phyloP scores from a whole-genome alignment of 1,139 yeast species.

The Diutina ranongensis region DNA sequence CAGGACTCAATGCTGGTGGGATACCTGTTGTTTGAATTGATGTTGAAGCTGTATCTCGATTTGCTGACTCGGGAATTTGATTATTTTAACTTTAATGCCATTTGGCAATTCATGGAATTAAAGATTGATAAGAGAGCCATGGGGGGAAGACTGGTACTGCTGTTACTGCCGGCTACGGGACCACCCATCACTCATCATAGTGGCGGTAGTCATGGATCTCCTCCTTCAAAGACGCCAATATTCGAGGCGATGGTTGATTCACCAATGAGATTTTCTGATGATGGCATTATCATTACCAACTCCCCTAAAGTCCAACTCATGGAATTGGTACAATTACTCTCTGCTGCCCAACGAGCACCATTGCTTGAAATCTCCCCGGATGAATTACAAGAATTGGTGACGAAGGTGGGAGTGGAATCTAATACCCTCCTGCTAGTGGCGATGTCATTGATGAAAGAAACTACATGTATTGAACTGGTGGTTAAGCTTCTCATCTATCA shows the following conservation, averaged over 20 bases:
- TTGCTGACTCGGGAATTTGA: constrained; percentile 4
- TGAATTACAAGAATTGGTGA: neutral
- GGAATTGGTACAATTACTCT: neutral
- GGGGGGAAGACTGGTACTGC: neutral
- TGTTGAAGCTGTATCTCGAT: neutral
- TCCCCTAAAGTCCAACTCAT: neutral
- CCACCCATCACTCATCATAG: neutral
- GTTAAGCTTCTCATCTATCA: neutral
- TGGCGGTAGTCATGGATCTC: neutral
- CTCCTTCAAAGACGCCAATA: neutral
- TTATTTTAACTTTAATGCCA: neutral
- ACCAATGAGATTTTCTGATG: neutral
- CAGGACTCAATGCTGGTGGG: constrained; percentile 14
- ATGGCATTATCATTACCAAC: neutral
- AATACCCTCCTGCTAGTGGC: neutral
- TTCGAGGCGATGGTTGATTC: neutral
- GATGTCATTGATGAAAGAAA: neutral
- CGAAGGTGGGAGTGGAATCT: neutral
- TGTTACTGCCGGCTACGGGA: neutral
- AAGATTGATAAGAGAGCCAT: neutral
- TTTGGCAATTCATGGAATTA: constrained; percentile 1
- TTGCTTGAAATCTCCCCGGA: neutral
- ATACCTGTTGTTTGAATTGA: neutral
- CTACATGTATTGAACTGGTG: neutral
- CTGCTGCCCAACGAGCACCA: neutral